Base-by-base conservation (phyloP, 1,139 yeast genomes). In the Tardiomyces depauwii region DNA sequence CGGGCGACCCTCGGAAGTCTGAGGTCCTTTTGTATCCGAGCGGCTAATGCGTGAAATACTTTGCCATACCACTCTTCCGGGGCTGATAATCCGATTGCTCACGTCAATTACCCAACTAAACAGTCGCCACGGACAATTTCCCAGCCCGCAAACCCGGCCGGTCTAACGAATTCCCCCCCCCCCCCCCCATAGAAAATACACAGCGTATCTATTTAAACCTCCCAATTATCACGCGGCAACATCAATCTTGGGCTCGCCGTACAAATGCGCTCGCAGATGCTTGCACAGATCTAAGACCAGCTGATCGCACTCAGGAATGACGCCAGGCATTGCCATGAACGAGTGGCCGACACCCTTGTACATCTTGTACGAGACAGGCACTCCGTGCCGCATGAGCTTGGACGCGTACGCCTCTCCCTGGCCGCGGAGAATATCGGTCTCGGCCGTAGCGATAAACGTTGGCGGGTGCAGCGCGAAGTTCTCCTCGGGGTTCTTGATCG, bases 381-480 rank as follows among this genome's bases (percentile, higher is more conserved):
- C 54, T n/a, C 62, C 62, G 45, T 55, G 46, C 21, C 54, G 53
- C 40, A 55, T 44, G 39, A 63, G 50, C 44, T 54, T 59, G 28
- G 57, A 51, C n/a, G 65, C 64, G 46, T 64, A 64, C 4, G 55
- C 61, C 43, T 55, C 53, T 12, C 66, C 68, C 45, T 62, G 67
- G 43, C 58, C 63, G 41, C 60, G 51, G 51, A 63, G 49, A 11
- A 63, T 59, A 49, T 64, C 68, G 47, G 57, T 53, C 6, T 61
- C 64, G 3, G 65, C 66, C 19, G 64, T 60, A 30, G 51, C 53
- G 11, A 64, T 51, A 9, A 62, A 50, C 4, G 66, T 60, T 23
- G 59, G 58, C 16, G 66, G 55, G 30, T 61, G 52, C 12, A 45
- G 49, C 13, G 44, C 44, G 44, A 53, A 58, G 44, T 57, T 51